These are phyloP conservation scores for Clonostachys solani DNA, from an alignment of 2,329 filamentous ascomycete species.

Conservation along the genomic window DNA sequence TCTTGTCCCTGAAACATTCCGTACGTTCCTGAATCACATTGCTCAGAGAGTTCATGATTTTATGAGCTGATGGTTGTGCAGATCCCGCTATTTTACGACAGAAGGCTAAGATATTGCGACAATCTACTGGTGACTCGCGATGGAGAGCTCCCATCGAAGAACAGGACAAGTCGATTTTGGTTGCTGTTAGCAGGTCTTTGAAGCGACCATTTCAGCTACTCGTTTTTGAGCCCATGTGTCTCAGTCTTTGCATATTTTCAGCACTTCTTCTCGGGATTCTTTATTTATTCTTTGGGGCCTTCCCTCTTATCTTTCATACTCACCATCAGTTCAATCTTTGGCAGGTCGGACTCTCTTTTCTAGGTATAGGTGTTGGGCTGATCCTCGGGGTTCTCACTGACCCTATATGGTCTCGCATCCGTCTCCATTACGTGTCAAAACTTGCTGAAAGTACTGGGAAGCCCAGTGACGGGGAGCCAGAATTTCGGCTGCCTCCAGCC, in stretches of 20 bases:
- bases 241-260: slow-evolving; percentile 76
- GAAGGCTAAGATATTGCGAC: slow-evolving; percentile 67
- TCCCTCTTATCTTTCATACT: slow-evolving; percentile 73
- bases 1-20: slow-evolving; percentile 86
- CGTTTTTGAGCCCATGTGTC: slow-evolving; percentile 77
- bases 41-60: too few species aligned
- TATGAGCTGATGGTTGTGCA: slow-evolving; percentile 9
- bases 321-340: slow-evolving; percentile 75
- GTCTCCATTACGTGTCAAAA: too few species aligned
- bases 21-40: slow-evolving; percentile 24
- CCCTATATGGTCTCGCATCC: too few species aligned
- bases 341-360: slow-evolving; percentile 75
- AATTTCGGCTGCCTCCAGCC: slow-evolving; percentile 76
- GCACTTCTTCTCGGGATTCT: slow-evolving; percentile 83
- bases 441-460: too few species aligned
- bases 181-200: slow-evolving; percentile 55
- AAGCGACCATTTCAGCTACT: slow-evolving; percentile 76
- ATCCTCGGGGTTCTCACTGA: too few species aligned
- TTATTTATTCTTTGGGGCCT: slow-evolving; percentile 89
- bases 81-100: slow-evolving; percentile 65
- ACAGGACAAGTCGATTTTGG: slow-evolving; percentile 59
- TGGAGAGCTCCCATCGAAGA: slow-evolving; percentile 78
- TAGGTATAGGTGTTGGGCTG: slow-evolving; percentile 56
- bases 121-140: slow-evolving; percentile 71
- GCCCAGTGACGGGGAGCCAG: slow-evolving; percentile 57